phyloP scores from a whole-genome alignment of 2,329 filamentous ascomycete genomes.

The Immersiporthe knoxdaviesiana region DNA sequence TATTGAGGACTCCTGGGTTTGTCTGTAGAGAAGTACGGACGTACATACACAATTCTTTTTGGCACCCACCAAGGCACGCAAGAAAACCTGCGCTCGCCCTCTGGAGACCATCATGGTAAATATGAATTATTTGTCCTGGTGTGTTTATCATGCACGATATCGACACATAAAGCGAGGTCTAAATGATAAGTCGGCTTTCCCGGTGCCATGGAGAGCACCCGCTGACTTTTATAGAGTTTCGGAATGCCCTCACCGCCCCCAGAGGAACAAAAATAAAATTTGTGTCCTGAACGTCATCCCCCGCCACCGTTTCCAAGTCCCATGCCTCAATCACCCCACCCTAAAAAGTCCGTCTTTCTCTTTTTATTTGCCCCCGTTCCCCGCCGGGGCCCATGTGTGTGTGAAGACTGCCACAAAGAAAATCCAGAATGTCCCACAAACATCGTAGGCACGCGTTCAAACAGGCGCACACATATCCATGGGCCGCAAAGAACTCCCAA shows the following conservation, averaged over 20 bases:
- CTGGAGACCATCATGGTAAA: not conserved
- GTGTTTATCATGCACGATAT: not conserved
- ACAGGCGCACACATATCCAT: not conserved
- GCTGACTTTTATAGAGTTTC: not conserved
- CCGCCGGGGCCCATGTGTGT: not conserved
- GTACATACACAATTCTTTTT: not conserved
- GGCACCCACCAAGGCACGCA: not conserved
- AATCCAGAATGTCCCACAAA: not conserved
- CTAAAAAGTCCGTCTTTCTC: not conserved
- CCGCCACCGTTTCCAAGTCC: not conserved
- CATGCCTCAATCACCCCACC: not conserved
- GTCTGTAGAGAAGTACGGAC: not conserved
- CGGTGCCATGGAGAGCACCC: not conserved
- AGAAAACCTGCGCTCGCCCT: not conserved
- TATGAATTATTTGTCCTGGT: slow-evolving; percentile 8
- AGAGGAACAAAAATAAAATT: not conserved
- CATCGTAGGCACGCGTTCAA: not conserved
- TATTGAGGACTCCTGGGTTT: not conserved
- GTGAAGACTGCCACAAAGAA: not conserved
- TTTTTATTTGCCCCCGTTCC: not conserved
- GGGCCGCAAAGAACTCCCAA: not conserved
- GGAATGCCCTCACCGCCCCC: not conserved
- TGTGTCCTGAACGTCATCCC: not conserved
- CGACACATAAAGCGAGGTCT: not conserved
- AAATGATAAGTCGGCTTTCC: not conserved